Percentiles rank a stretch among this genome's conserved stretches.
phyloP scores from a whole-genome alignment of 2,329 filamentous ascomycete species.

The Aschersonia sp. region DNA sequence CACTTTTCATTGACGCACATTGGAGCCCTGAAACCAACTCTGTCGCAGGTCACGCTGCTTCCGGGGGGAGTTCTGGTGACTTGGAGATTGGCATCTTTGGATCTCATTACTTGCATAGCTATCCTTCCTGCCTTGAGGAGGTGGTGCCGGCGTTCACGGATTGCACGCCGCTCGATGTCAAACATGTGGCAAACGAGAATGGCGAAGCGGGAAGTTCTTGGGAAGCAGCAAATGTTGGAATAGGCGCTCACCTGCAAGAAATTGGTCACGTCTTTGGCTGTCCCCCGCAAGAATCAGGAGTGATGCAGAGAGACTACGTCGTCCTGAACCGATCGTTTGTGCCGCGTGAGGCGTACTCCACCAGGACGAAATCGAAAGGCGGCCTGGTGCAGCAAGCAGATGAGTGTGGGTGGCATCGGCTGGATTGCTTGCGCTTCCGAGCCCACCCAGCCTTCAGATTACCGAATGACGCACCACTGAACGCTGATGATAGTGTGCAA shows the following conservation, averaged over 20 bases:
- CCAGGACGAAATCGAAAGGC: constrained; percentile 71
- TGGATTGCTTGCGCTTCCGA: constrained; percentile 79
- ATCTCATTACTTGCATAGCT: constrained; percentile 82
- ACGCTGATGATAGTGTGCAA: constrained; percentile 62
- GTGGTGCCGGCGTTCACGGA: constrained; percentile 80
- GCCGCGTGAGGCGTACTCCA: constrained; percentile 70
- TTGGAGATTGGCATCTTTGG: constrained; percentile 81
- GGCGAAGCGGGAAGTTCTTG: constrained; percentile 80
- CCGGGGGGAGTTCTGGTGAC: constrained; percentile 61
- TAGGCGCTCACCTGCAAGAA: constrained; percentile 86
- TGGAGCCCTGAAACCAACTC: constrained; percentile 63
- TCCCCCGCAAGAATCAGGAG: constrained; percentile 75
- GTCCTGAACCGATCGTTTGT: constrained; percentile 73
- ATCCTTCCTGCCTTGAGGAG: constrained; percentile 78
- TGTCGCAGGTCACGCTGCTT: constrained; percentile 67
- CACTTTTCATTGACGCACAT: constrained; percentile 73
- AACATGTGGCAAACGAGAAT: constrained; percentile 69
- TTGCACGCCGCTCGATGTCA: constrained; percentile 75
- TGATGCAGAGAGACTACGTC: constrained; percentile 85
- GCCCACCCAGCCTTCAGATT: constrained; percentile 82
- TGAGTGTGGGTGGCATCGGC: constrained; percentile 82
- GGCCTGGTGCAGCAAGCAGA: constrained; percentile 60
- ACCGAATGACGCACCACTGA: constrained; percentile 54
- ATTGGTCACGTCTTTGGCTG: constrained; percentile 83
- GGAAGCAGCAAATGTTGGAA: constrained; percentile 90